These are phyloP conservation scores for Spencermartinsiella ligniputridi DNA, from an alignment of 1,139 yeast genomes.

Conservation along the genomic window DNA sequence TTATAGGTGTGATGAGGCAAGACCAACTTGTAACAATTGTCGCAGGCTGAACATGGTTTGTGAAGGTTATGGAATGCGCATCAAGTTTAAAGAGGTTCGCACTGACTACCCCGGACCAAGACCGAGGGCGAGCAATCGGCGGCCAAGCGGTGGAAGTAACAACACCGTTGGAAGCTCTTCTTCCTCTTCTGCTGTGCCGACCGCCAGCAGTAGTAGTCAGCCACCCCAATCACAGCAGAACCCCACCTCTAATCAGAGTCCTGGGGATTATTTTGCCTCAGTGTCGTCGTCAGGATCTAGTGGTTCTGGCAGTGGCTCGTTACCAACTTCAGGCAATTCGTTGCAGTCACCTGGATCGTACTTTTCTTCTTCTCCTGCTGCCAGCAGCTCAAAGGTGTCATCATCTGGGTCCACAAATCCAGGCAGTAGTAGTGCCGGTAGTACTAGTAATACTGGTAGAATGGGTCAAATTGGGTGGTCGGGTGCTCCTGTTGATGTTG, in stretches of 20 bases:
- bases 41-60: slow-evolving; percentile 21
- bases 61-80: slow-evolving; percentile 29
- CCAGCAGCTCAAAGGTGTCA: neutral
- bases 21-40: slow-evolving; percentile 41
- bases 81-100: slow-evolving; percentile 17
- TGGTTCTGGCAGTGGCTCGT: neutral
- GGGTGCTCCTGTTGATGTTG: neutral
- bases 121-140: neutral
- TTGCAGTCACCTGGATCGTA: neutral
- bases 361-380: neutral
- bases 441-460: neutral
- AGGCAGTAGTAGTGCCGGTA: neutral
- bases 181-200: neutral
- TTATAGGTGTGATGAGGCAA: slow-evolving; percentile 77
- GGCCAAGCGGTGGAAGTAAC: neutral
- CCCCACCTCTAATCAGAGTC: neutral
- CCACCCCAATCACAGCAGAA: neutral
- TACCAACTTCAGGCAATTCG: neutral
- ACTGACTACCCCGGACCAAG: neutral
- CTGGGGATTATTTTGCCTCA: neutral
- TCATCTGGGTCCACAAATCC: neutral
- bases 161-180: neutral
- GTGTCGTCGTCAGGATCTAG: neutral
- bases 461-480: neutral
- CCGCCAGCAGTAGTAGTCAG: neutral